A percentile compares a stretch with the other conserved stretches of the same genome.
phyloP scores from a whole-genome alignment of 306 rosid genomes.

The Acacia confusa region DNA sequence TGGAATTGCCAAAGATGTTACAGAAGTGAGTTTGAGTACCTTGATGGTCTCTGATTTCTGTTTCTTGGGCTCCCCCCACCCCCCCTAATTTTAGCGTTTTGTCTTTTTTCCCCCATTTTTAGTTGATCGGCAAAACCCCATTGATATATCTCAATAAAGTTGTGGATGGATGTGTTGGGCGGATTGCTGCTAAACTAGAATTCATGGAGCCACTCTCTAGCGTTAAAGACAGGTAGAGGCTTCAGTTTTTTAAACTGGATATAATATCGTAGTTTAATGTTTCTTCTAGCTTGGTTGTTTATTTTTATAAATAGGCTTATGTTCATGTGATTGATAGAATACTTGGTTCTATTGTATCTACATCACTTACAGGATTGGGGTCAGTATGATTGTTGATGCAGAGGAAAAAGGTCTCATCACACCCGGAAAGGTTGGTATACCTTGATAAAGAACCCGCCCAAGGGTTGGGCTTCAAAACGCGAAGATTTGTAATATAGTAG shows the following conservation, averaged over 20 bases:
- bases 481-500: not conserved
- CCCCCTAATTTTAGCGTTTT: not conserved
- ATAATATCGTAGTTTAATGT: slow-evolving; percentile 1
- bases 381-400: slow-evolving; percentile 80
- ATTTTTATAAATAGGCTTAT: not conserved
- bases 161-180: slow-evolving; percentile 71
- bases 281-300: not conserved
- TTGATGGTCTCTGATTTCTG: not conserved
- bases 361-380: slow-evolving; percentile 60
- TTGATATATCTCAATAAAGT: slow-evolving; percentile 67
- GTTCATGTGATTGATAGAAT: not conserved
- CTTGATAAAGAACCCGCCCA: not conserved
- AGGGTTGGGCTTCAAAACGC: not conserved
- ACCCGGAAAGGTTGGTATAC: slow-evolving; percentile 64
- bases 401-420: slow-evolving; percentile 71
- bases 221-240: slow-evolving; percentile 67
- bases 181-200: slow-evolving; percentile 71
- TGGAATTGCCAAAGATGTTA: slow-evolving; percentile 71
- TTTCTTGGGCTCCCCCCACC: not conserved
- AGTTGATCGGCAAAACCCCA: slow-evolving; percentile 82
- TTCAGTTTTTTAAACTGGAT: not conserved
- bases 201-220: slow-evolving; percentile 82
- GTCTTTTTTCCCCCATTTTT: slow-evolving; percentile 6
- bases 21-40: slow-evolving; percentile 53
- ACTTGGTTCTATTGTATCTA: not conserved